These are phyloP conservation scores for Aspergillus luchuensis DNA, from an alignment of 2,329 filamentous ascomycete genomes.

Conservation along the genomic window DNA sequence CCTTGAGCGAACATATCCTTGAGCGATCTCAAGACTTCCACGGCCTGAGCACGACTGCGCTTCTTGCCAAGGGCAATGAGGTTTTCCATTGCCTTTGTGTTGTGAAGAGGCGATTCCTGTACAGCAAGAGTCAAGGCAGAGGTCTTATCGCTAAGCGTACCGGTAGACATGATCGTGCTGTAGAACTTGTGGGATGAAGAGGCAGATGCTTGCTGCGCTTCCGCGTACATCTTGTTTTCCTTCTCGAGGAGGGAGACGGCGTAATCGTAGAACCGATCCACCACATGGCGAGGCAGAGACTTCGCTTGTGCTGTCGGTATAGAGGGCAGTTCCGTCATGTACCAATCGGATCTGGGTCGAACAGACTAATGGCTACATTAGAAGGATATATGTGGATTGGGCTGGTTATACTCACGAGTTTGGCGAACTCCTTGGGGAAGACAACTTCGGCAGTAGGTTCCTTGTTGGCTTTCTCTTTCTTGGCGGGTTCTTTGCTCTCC, in stretches of 20 bases:
- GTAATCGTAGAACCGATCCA: slow-evolving; percentile 64
- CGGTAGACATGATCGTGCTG: slow-evolving; percentile 93
- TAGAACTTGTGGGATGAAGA: slow-evolving; percentile 94
- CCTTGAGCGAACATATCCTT: slow-evolving; percentile 94
- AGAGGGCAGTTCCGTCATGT: slow-evolving; percentile 59
- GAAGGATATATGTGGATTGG: background rate
- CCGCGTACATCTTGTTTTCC: slow-evolving; percentile 74
- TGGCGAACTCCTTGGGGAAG: slow-evolving; percentile 41
- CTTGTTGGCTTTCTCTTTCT: slow-evolving; percentile 23
- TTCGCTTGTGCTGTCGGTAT: slow-evolving; percentile 52
- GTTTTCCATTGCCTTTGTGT: slow-evolving; percentile 82
- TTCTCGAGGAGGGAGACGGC: slow-evolving; percentile 73
- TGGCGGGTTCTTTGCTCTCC: slow-evolving; percentile 27
- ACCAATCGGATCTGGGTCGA: slow-evolving; percentile 68
- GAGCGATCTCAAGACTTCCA: slow-evolving; percentile 87
- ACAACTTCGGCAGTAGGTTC: slow-evolving; percentile 23
- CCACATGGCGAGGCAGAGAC: slow-evolving; percentile 52
- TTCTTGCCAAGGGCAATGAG: slow-evolving; percentile 84
- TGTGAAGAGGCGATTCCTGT: slow-evolving; percentile 95
- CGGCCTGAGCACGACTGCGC: slow-evolving; percentile 87
- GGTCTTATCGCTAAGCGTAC: slow-evolving; percentile 94
- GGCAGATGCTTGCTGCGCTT: slow-evolving; percentile 69
- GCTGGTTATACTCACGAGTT: slow-evolving; percentile 31
- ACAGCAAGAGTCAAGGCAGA: slow-evolving; percentile 91
- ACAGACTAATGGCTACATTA: slow-evolving; percentile 51